These are phyloP conservation scores for Leccinum longicurvipes DNA, from an alignment of 768 basidiomycete species.

Conservation along the genomic window DNA sequence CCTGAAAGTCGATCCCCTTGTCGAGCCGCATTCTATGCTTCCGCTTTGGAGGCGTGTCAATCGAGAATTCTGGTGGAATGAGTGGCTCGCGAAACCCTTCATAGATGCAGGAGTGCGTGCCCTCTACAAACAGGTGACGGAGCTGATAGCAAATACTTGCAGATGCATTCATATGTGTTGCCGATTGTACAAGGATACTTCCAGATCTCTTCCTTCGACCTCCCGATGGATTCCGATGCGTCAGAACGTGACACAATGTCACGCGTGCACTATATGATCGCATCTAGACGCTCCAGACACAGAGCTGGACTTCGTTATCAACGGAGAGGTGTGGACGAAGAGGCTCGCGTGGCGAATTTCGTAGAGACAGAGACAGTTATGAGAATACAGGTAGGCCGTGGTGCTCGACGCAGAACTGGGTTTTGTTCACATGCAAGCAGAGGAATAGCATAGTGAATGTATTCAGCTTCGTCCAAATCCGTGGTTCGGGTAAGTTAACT, in stretches of 20 bases:
- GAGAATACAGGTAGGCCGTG: slow-evolving; percentile 62
- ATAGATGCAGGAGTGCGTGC: slow-evolving; percentile 77
- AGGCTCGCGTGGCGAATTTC: slow-evolving; percentile 92
- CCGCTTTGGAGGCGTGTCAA: slow-evolving; percentile 93
- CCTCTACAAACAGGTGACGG: background rate
- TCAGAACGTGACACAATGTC: slow-evolving; percentile 38
- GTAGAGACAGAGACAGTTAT: slow-evolving; percentile 93
- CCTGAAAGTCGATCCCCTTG: slow-evolving; percentile 48
- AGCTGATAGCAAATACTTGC: background rate
- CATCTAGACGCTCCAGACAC: slow-evolving; percentile 84
- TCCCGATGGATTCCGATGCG: slow-evolving; percentile 42
- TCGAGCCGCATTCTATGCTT: slow-evolving; percentile 72
- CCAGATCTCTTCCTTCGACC: slow-evolving; percentile 65
- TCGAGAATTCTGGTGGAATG: slow-evolving; percentile 95
- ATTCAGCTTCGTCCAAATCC: slow-evolving; percentile 86
- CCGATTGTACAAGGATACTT: slow-evolving; percentile 95
- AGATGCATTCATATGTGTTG: slow-evolving; percentile 82
- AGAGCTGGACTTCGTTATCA: slow-evolving; percentile 94
- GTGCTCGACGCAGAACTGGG: background rate
- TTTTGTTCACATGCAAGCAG: slow-evolving; percentile 35
- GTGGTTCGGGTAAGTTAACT: slow-evolving; percentile 76
- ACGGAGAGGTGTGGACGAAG: slow-evolving; percentile 89
- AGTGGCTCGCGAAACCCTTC: slow-evolving; percentile 79
- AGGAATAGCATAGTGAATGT: slow-evolving; percentile 72
- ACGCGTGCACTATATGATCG: slow-evolving; percentile 71